A percentile compares a stretch with the other conserved stretches of the same genome.
phyloP scores from a whole-genome alignment of 73 alveolate species.

The Paramecium bursaria region DNA sequence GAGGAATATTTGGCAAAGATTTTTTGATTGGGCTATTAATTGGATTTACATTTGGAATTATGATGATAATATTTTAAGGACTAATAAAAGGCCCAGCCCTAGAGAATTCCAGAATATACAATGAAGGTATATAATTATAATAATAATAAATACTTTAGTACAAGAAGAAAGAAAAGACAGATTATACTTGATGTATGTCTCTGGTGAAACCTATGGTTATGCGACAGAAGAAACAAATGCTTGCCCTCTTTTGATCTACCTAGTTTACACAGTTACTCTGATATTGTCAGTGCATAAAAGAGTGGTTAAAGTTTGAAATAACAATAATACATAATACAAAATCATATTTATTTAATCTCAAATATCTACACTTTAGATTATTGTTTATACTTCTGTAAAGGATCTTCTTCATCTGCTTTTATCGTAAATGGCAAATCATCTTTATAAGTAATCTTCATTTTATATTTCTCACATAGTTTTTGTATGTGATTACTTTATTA shows the following conservation, averaged over 20 bases:
- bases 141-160: neutral
- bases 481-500: constrained; percentile 52
- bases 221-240: constrained; percentile 59
- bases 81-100: constrained; percentile 32
- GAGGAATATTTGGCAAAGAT: constrained; percentile 45
- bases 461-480: constrained; percentile 62
- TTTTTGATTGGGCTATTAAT: neutral
- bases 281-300: too few species aligned
- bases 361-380: constrained; percentile 21
- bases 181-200: constrained; percentile 29
- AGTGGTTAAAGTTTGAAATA: too few species aligned
- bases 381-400: constrained; percentile 49
- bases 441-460: constrained; percentile 63
- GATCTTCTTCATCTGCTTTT: constrained; percentile 46
- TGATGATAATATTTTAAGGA: neutral
- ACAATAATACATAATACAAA: too few species aligned
- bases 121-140: constrained; percentile 22
- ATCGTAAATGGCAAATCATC: constrained; percentile 11
- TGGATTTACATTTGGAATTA: neutral
- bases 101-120: constrained; percentile 49
- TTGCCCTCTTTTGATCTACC: constrained; percentile 15
- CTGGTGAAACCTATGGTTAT: constrained; percentile 59
- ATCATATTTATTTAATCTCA: constrained; percentile 62
- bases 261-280: too few species aligned
- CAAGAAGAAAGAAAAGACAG: constrained; percentile 45